A percentile compares a stretch with the other conserved stretches of the same genome.
These are phyloP conservation scores for Atractiella rhizophila DNA, from an alignment of 768 basidiomycete genomes.

Conservation along the genomic window DNA sequence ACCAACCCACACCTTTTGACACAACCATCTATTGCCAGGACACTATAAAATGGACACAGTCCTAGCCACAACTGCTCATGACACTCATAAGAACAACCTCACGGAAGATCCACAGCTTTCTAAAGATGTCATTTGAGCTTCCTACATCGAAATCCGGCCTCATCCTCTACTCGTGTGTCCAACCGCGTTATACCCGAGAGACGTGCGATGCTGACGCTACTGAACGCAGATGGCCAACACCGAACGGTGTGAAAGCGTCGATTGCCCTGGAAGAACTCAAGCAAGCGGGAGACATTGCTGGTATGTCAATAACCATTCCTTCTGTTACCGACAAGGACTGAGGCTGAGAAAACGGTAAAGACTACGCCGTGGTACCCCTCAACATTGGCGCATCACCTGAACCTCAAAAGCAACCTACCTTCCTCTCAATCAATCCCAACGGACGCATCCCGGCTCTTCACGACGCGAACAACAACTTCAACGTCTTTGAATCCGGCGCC, in stretches of 20 bases:
- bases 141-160: too few relatives aligned
- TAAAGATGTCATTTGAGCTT: too few relatives aligned
- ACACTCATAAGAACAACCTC: too few relatives aligned
- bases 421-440: not conserved
- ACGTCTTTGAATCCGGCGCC: conserved; percentile 10
- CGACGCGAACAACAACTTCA: conserved; percentile 12
- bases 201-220: too few relatives aligned
- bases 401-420: not conserved
- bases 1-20: too few relatives aligned
- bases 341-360: conserved; percentile 3
- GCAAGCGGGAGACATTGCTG: conserved; percentile 1
- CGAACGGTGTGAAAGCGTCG: not conserved
- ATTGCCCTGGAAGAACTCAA: conserved; percentile 14
- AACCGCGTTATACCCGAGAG: too few relatives aligned
- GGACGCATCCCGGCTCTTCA: conserved; percentile 12
- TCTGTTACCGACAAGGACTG: conserved; percentile 10
- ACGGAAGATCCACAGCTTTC: too few relatives aligned
- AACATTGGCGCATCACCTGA: not conserved
- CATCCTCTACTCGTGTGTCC: too few relatives aligned
- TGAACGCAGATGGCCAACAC: too few relatives aligned
- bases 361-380: conserved; percentile 6
- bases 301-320: conserved; percentile 4
- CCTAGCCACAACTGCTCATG: too few relatives aligned
- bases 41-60: too few relatives aligned
- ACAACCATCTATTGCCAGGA: too few relatives aligned